phyloP scores from a whole-genome alignment of 805 yeast species.

The Sugiyamaella americana region DNA sequence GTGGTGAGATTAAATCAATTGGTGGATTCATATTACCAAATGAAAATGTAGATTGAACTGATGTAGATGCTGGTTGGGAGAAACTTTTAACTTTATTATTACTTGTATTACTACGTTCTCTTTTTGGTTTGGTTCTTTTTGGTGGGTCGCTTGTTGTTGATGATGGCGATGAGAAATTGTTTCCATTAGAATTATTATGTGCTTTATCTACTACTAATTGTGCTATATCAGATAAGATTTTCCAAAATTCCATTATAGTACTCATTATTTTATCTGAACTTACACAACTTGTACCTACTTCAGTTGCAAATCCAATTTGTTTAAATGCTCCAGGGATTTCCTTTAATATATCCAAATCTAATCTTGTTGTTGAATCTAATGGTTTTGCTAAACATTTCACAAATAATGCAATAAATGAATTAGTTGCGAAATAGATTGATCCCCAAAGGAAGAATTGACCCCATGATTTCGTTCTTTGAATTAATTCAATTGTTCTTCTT shows the following conservation, averaged over 20 bases:
- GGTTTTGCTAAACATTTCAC: constrained; percentile 18
- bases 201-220: constrained; percentile 9
- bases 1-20: not conserved
- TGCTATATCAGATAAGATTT: constrained; percentile 3
- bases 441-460: constrained; percentile 13
- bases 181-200: not conserved
- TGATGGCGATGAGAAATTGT: constrained; percentile 1
- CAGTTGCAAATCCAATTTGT: no score
- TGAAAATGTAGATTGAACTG: not conserved
- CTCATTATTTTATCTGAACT: not conserved
- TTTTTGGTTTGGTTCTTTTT: not conserved
- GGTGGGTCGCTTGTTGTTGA: constrained; percentile 2
- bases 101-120: not conserved
- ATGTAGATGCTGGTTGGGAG: not conserved
- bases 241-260: constrained; percentile 12
- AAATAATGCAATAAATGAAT: constrained; percentile 18
- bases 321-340: constrained; percentile 1
- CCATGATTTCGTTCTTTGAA: constrained; percentile 10
- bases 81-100: not conserved
- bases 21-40: not conserved
- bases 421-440: constrained; percentile 12
- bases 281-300: not conserved
- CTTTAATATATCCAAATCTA: constrained; percentile 14
- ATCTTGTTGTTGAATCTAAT: constrained; percentile 13
- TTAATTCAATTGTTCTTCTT: constrained; percentile 16